These are phyloP conservation scores for Globisporangium rhizosaccharum DNA, from an alignment of 352 stramenopile genomes.

Conservation along the genomic window DNA sequence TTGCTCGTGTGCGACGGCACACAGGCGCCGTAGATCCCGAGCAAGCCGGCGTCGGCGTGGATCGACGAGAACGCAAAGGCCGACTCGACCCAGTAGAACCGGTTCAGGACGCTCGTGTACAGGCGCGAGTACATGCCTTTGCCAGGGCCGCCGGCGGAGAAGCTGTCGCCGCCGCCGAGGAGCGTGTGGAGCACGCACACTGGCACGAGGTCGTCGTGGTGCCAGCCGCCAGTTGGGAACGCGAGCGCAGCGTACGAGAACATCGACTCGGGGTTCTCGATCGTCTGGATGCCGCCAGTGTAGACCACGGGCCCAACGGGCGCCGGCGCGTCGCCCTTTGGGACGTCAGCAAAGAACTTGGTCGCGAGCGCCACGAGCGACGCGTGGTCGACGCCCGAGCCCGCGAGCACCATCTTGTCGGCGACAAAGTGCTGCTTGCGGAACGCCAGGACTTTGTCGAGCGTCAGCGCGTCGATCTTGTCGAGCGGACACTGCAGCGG, in stretches of 20 bases:
- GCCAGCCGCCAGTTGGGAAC: conserved; percentile 96
- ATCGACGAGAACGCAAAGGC: conserved; percentile 96
- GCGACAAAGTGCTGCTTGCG: conserved; percentile 75
- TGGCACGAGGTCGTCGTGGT: conserved; percentile 94
- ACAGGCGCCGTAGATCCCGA: conserved; percentile 92
- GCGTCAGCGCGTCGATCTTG: conserved; percentile 66
- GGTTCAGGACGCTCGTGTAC: conserved; percentile 97
- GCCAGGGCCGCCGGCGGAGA: conserved; percentile 97
- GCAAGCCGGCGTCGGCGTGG: conserved; percentile 91
- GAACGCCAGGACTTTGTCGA: conserved; percentile 74
- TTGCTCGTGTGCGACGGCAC: conserved; percentile 86
- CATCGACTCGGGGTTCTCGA: conserved; percentile 59
- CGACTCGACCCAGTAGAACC: conserved; percentile 97
- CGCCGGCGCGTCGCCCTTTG: conserved; percentile 23
- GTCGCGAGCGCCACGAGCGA: conserved; percentile 87
- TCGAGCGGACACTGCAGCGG: conserved; percentile 78
- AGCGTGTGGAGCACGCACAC: conserved; percentile 97
- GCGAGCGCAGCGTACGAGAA: conserved; percentile 92
- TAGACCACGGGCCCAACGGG: conserved; percentile 54
- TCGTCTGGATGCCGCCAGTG: conserved; percentile 56
- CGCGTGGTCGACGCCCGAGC: conserved; percentile 94
- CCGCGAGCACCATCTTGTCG: conserved; percentile 89
- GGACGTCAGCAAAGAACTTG: conserved; percentile 84
- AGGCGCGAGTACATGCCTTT: conserved; percentile 99
- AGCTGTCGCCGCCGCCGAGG: conserved; percentile 96